Evolutionary conservation across 352 stramenopile species (phyloP).

Genomic region (Phytophthora pisi): DNA sequence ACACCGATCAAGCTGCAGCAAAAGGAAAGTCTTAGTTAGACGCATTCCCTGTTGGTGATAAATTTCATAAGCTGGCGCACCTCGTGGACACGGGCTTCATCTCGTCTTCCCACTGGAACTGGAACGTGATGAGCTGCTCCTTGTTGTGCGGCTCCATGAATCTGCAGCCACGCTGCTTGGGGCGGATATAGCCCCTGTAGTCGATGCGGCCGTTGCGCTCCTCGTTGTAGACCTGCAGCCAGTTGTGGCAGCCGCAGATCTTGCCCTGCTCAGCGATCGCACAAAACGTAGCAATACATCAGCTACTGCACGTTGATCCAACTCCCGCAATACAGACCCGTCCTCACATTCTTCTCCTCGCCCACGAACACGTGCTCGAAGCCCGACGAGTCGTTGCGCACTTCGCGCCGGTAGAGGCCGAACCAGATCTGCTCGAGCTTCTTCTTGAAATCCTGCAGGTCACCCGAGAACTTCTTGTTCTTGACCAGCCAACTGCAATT

Average conservation of each 20-base stretch:
- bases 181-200: conserved; percentile 95
- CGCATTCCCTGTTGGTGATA: too few relatives aligned
- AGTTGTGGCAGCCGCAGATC: conserved; percentile 96
- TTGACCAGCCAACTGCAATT: conserved; percentile 73
- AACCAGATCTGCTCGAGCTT: conserved; percentile 97
- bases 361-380: conserved; percentile 98
- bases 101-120: conserved; percentile 92
- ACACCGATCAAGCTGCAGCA: conserved; percentile 90
- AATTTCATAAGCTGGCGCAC: conserved; percentile 23
- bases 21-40: not conserved
- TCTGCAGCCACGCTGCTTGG: conserved; percentile 69
- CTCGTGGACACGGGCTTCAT: conserved; percentile 92
- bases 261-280: conserved; percentile 57
- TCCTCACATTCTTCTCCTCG: conserved; percentile 91
- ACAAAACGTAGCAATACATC: not conserved
- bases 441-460: conserved; percentile 82
- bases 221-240: conserved; percentile 97
- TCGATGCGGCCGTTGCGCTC: conserved; percentile 93
- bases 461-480: conserved; percentile 85
- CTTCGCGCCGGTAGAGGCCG: conserved; percentile 91
- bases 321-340: not conserved
- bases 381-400: conserved; percentile 90
- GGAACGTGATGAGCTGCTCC: conserved; percentile 94
- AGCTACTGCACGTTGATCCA: too few relatives aligned
- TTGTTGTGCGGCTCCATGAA: conserved; percentile 81